These are phyloP conservation scores for Metschnikowia anglica DNA, from an alignment of 805 yeast species.

Conservation along the genomic window DNA sequence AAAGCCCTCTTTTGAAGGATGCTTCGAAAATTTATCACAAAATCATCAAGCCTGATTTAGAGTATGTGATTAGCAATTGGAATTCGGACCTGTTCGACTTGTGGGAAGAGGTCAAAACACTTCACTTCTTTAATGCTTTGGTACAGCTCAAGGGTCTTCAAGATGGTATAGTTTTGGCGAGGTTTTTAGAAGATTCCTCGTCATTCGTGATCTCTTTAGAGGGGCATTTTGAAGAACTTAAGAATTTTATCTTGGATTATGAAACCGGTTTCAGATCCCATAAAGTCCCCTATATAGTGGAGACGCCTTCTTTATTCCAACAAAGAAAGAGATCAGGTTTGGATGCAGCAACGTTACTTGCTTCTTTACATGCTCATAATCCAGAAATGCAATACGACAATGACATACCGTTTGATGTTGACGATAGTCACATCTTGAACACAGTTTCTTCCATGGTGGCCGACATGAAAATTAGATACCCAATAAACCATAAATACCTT, in stretches of 20 bases:
- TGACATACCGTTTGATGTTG: conserved; percentile 62
- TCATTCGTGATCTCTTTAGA: conserved; percentile 31
- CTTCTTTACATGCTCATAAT: conserved; percentile 48
- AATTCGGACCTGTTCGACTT: conserved; percentile 68
- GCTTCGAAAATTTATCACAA: conserved; percentile 47
- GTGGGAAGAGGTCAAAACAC: conserved; percentile 84
- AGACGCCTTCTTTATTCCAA: conserved; percentile 53
- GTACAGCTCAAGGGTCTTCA: conserved; percentile 70
- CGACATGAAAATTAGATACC: conserved; percentile 74
- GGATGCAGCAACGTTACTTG: conserved; percentile 73
- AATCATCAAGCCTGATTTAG: conserved; percentile 67
- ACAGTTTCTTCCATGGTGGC: conserved; percentile 61
- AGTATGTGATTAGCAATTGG: conserved; percentile 66
- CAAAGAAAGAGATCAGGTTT: conserved; percentile 61
- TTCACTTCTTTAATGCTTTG: conserved; percentile 77
- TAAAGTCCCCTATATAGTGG: conserved; percentile 57
- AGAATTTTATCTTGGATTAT: conserved; percentile 37
- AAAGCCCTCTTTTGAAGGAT: conserved; percentile 26
- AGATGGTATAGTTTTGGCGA: conserved; percentile 49
- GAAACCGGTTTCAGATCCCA: conserved; percentile 37
- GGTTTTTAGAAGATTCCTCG: conserved; percentile 24
- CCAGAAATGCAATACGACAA: conserved; percentile 26
- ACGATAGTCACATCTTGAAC: conserved; percentile 56
- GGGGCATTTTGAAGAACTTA: conserved; percentile 24
- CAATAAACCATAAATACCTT: conserved; percentile 60